A percentile compares a stretch with the other conserved stretches of the same genome.
Conservation (phyloP, 2,329 filamentous ascomycete genomes). For the Clathrospora elynae region DNA sequence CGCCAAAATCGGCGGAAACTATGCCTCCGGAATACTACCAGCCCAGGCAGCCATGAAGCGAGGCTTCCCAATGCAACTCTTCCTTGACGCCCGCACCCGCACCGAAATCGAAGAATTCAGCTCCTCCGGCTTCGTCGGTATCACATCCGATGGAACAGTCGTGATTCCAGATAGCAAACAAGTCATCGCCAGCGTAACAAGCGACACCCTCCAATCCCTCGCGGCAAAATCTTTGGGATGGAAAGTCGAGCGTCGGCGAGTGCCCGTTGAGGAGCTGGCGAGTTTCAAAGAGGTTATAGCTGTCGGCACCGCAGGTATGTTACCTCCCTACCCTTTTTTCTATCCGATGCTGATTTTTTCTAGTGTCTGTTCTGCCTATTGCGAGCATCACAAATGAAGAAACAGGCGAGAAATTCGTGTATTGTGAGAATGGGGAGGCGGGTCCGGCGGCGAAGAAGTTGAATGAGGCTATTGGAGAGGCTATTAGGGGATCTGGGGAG, state of each 20-base stretch:
- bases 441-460: not conserved
- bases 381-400: slow-evolving; percentile 10
- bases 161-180: slow-evolving; percentile 40
- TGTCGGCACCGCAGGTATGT: slow-evolving; percentile 24
- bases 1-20: slow-evolving; percentile 48
- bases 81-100: slow-evolving; percentile 41
- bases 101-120: slow-evolving; percentile 47
- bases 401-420: slow-evolving; percentile 27
- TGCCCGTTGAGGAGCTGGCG: slow-evolving; percentile 21
- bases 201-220: slow-evolving; percentile 28
- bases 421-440: slow-evolving; percentile 10
- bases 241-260: slow-evolving; percentile 37
- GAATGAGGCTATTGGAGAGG: not conserved
- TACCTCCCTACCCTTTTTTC: not conserved
- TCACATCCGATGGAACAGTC: slow-evolving; percentile 29
- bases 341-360: not conserved
- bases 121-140: slow-evolving; percentile 43
- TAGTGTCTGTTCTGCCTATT: slow-evolving; percentile 22
- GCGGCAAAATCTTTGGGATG: slow-evolving; percentile 41
- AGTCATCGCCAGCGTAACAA: slow-evolving; percentile 41
- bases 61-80: slow-evolving; percentile 43
- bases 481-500: not conserved
- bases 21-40: slow-evolving; percentile 45
- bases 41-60: slow-evolving; percentile 36
- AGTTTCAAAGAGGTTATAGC: slow-evolving; percentile 30